Base-by-base conservation (phyloP, 306 rosid genomes). In the Trifolium subterraneum region DNA sequence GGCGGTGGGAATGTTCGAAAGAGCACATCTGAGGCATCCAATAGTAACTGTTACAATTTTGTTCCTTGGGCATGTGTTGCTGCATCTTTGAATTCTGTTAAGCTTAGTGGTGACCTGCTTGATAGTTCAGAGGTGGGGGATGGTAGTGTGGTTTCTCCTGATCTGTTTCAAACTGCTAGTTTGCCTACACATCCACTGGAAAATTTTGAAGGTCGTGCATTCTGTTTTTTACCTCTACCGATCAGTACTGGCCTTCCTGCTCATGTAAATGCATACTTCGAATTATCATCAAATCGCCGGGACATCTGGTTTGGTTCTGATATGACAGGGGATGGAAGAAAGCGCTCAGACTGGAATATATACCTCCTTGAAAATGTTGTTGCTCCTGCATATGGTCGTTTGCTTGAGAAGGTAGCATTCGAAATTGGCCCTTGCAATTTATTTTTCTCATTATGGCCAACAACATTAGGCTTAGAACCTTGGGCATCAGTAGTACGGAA, bases 1-100 rank as follows among this genome's bases (percentile, higher is more conserved):
- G 97, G 97, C 64, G 80, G 86, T 77, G 92, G 91, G 74, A 85
- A 64, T 76, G 72, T 83, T 73, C 79, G 70, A 64, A 91, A 88
- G 78, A 80, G 74, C 50, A 78, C 84, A 50, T 81, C 87, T 55
- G 74, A 78, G 60, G 70, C 80, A 12, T 60, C 81, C 70, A 86
- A 63, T 72, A 80, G 79, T 61, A 88, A 81, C 62, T 77, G 82
- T 27, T 78, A 83, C 81, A 85, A 87, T 75, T 93, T 81, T 83
- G 79, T 93, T 78, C 98, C 98, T n/a, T 91, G 97, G 97, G 98
- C 98, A 70, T 88, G 94, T 69, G 97, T 93, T 80, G 98, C 98
- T 81, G 94, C 90, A 66, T 73, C 79, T 83, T 80, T 93, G 80
- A 88, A 87, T 70, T 88, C 96, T 82, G 79, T 85, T 70, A 86